phyloP scores from a whole-genome alignment of 768 basidiomycete genomes.

The Termitomyces sp. region DNA sequence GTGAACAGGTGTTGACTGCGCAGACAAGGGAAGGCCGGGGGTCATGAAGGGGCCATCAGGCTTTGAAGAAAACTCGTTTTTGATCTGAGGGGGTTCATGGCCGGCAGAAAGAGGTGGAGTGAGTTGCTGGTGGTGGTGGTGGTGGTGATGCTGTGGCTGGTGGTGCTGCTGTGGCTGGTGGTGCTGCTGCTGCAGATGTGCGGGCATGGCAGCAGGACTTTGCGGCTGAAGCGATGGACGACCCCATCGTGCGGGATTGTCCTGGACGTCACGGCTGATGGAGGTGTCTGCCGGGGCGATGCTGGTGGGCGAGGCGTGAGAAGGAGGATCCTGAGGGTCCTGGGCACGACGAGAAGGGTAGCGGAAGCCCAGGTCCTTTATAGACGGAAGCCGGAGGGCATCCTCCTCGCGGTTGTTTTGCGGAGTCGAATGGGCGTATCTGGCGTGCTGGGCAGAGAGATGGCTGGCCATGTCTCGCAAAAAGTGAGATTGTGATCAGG shows the following conservation, averaged over 20 bases:
- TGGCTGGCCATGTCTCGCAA: slow-evolving; percentile 50
- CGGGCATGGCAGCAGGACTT: slow-evolving; percentile 19
- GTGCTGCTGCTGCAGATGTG: slow-evolving; percentile 22
- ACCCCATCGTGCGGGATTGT: slow-evolving; percentile 27
- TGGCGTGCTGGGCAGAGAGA: slow-evolving; percentile 28
- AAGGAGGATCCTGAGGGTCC: slow-evolving; percentile 24
- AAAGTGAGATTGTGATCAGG: slow-evolving; percentile 35
- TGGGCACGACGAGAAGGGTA: slow-evolving; percentile 25
- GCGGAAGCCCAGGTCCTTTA: slow-evolving; percentile 68
- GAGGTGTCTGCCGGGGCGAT: slow-evolving; percentile 19
- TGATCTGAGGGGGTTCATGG: slow-evolving; percentile 28
- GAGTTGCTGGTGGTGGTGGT: slow-evolving; percentile 39
- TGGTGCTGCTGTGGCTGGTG: slow-evolving; percentile 23
- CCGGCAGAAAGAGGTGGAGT: slow-evolving; percentile 41
- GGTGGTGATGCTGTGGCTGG: slow-evolving; percentile 24
- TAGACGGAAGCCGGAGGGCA: slow-evolving; percentile 54
- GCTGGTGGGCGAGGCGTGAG: slow-evolving; percentile 6
- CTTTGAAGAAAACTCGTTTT: slow-evolving; percentile 39
- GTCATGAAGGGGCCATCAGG: slow-evolving; percentile 47
- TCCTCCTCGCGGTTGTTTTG: slow-evolving; percentile 34
- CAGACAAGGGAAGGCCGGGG: slow-evolving; percentile 40
- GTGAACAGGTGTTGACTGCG: slow-evolving; percentile 33
- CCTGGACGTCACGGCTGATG: slow-evolving; percentile 19
- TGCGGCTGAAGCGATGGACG: slow-evolving; percentile 18
- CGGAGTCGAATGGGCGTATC: slow-evolving; percentile 30